Base-by-base conservation (phyloP, 306 rosid genomes). In the Vigna mungo region DNA sequence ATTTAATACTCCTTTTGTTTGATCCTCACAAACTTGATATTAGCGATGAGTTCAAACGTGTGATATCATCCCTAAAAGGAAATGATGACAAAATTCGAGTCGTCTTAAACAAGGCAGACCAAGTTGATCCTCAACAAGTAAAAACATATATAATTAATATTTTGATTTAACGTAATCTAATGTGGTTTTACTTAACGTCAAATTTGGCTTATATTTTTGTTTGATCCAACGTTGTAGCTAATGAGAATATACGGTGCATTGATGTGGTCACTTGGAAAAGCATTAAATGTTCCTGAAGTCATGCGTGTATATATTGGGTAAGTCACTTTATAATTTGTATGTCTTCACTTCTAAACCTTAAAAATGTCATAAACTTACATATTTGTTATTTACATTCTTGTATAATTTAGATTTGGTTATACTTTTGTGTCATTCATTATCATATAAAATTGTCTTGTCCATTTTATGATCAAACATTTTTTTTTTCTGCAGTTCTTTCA, bases 181-280 rank as follows among this genome's bases (percentile, higher is more conserved):
- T 6, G 8, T 36, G 7, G 6, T 3, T 39, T 9, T 16, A 15
- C 23, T 61, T 15, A 34, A 32, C 14, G 1, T 15, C 16, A 72
- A 76, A 52, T 12, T 10, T 81, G 6, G 68, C 49, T 2, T 54
- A 4, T 44, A 32, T 51, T 74, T 36, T 30, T 21, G 9, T 62
- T 16, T 77, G 9, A 46, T 72, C 21, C 5, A 54, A 27, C 36
- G 21, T 80, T 79, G 82, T 86, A 95, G 98, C 74, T 95, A 71
- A 95, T 95, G 99, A 93, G 97, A 84, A 92, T 92, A 75, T 92
- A 95, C 69, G 97, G 99, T 77, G 99, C 99, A 52, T 71, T 95
- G 54, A 95, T 95, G 99, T 95, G 99, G 97, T 95, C 99, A n/a
- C 97, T 95, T 20, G 99, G 99, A 53, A 95, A 95, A 72, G 99